These are phyloP conservation scores for Leptographium galeiforme DNA, from an alignment of 2,329 filamentous ascomycete species.

Conservation along the genomic window DNA sequence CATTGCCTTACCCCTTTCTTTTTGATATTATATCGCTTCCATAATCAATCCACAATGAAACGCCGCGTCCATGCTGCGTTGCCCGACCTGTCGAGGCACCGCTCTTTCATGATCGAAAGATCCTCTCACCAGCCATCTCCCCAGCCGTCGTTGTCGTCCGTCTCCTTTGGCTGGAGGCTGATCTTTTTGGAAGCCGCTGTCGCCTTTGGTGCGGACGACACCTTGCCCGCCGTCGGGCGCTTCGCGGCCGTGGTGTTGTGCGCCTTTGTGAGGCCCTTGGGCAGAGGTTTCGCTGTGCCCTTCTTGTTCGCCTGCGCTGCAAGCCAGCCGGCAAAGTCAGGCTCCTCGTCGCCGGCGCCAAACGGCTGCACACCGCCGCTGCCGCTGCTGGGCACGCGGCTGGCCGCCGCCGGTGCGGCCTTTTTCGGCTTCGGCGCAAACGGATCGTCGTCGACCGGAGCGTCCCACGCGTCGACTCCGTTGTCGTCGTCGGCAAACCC, in stretches of 20 bases:
- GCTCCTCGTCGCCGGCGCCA: slow-evolving; percentile 67
- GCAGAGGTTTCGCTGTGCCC: slow-evolving; percentile 47
- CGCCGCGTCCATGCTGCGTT: neutral
- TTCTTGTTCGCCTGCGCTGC: slow-evolving; percentile 68
- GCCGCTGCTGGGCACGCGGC: slow-evolving; percentile 8
- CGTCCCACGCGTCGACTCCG: slow-evolving; percentile 16
- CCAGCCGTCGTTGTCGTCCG: slow-evolving; percentile 48
- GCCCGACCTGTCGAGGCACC: neutral
- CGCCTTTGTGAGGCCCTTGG: slow-evolving; percentile 66
- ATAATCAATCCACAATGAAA: neutral
- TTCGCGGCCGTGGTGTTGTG: neutral
- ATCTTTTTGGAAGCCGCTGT: slow-evolving; percentile 49
- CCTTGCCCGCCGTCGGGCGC: slow-evolving; percentile 12
- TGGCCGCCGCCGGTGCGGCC: slow-evolving; percentile 17
- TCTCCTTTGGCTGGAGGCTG: slow-evolving; percentile 50
- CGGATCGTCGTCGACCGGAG: slow-evolving; percentile 1
- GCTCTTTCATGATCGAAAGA: neutral
- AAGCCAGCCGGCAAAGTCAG: slow-evolving; percentile 92
- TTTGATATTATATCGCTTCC: neutral
- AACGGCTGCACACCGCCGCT: slow-evolving; percentile 37
- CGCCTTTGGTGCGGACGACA: neutral
- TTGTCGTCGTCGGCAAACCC: slow-evolving; percentile 25
- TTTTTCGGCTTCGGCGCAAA: slow-evolving; percentile 23
- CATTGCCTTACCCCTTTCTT: neutral
- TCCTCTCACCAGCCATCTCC: slow-evolving; percentile 46